These are phyloP conservation scores for Salix suchowensis DNA, from an alignment of 345 rosid species.

Conservation along the genomic window DNA sequence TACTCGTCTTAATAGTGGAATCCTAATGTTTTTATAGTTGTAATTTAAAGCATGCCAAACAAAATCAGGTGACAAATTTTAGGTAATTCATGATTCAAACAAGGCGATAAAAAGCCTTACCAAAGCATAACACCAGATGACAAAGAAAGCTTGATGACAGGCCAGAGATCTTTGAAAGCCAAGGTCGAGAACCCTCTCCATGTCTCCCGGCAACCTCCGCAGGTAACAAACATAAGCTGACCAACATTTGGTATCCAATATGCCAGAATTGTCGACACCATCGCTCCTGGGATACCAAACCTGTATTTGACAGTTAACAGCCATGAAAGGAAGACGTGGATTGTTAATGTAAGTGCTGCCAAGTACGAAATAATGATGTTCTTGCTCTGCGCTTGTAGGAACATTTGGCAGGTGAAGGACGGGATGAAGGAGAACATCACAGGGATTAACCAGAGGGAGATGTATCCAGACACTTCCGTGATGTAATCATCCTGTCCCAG, in stretches of 20 bases:
- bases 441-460: constrained; percentile 53
- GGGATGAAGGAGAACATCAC: constrained; percentile 35
- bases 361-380: constrained; percentile 61
- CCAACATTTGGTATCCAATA: constrained; percentile 78
- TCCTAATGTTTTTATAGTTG: too few species aligned
- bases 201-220: constrained; percentile 64
- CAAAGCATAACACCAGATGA: constrained; percentile 80
- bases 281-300: constrained; percentile 61
- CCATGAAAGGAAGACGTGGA: constrained; percentile 63
- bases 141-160: constrained; percentile 58
- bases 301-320: constrained; percentile 45
- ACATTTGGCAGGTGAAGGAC: constrained; percentile 74
- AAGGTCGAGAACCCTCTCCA: constrained; percentile 60
- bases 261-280: constrained; percentile 56
- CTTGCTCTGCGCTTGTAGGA: constrained; percentile 78
- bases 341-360: constrained; percentile 39
- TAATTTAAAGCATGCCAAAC: too few species aligned
- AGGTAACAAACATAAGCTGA: constrained; percentile 45
- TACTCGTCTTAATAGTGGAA: too few species aligned
- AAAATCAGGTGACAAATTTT: too few species aligned
- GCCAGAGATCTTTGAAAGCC: constrained; percentile 68
- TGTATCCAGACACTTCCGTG: constrained; percentile 36
- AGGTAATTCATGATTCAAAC: too few species aligned
- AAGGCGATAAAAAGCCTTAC: constrained; percentile 18
- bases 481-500: constrained; percentile 57